Base-by-base conservation (phyloP, 768 basidiomycete species). In the Suillus clintonianus region DNA sequence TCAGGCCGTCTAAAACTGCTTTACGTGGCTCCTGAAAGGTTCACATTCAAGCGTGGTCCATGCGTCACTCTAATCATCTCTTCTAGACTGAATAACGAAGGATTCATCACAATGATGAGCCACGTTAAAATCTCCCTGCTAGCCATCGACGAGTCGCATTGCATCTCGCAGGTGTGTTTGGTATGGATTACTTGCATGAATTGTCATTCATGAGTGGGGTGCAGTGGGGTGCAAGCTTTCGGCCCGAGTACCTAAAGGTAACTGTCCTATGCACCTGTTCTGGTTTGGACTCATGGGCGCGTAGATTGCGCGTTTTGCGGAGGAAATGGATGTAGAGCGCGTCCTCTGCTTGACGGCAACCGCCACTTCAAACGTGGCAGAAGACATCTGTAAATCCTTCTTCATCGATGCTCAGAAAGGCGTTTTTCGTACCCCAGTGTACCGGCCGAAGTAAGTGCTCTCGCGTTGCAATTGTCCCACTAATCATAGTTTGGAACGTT, bases 91-190 rank as follows among this genome's bases (percentile, higher is more conserved):
- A 82, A 82, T 68, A 83, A 82, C 65, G 82, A 83, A 65, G 66
- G 74, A 0, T 80, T 82, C 69, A 65, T 80, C 11, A 64, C 77
- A n/a, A 73, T 85, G 77, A 82, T 85, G 74, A 64, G 68, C 9
- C 68, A 71, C 13, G 77, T 82, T 39, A 76, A 75, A 45, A 80
- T 85, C 11, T 77, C 81, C 1, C 71, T 85, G 0, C 72, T 85
- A 2, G 83, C 84, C 0, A 79, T 85, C 1, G 83, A 85, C 58
- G 82, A 84, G 66, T 80, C 81, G 2, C 82, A 84, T 61, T 83
- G 83, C 66, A 79, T 82, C 39, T 80, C 80, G 0, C 79, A 81
- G 70, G 79, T 79, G 41, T 42, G 65, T 42, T 24, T 32, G 32
- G 42, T 50, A 32, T 34, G 7, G 22, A n/a, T 59, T 30, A 22